Percentiles rank a stretch among this genome's conserved stretches.
Evolutionary conservation across 805 yeast genomes (phyloP).

Genomic region (Saccharomyces eubayanus): DNA sequence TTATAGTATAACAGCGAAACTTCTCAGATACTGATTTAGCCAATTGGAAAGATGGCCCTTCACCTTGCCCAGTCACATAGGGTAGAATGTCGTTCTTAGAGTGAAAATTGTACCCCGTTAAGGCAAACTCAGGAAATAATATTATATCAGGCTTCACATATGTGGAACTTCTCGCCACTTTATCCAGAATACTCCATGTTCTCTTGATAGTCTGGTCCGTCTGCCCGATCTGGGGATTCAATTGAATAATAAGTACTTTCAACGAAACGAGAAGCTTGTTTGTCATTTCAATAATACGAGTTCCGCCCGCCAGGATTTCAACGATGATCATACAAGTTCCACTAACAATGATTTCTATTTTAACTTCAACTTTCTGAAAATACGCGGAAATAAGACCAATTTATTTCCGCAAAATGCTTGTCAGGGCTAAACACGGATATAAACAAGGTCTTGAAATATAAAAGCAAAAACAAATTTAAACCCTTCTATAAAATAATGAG

Average conservation of each 20-base stretch:
- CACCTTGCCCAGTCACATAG: constrained; percentile 37
- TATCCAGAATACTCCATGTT: constrained; percentile 35
- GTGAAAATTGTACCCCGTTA: constrained; percentile 74
- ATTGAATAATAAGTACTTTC: constrained; percentile 57
- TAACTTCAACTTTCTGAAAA: neutral
- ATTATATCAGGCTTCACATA: constrained; percentile 49
- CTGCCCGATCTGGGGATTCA: constrained; percentile 57
- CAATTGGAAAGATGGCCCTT: constrained; percentile 45
- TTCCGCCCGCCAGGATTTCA: neutral
- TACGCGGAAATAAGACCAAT: neutral
- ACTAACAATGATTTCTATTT: neutral
- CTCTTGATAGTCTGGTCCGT: constrained; percentile 44
- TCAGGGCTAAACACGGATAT: neutral
- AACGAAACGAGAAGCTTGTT: constrained; percentile 35
- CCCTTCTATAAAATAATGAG: neutral
- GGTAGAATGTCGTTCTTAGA: constrained; percentile 44
- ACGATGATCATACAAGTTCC: neutral
- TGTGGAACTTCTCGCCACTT: constrained; percentile 1
- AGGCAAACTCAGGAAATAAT: constrained; percentile 73
- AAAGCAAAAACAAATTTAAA: no score
- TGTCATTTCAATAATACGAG: neutral
- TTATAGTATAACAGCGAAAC: constrained; percentile 54
- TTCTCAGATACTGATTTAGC: constrained; percentile 46
- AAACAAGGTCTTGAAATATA: neutral
- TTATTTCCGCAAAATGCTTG: neutral